phyloP scores from a whole-genome alignment of 768 basidiomycete genomes.

The Boletus subparvulus region DNA sequence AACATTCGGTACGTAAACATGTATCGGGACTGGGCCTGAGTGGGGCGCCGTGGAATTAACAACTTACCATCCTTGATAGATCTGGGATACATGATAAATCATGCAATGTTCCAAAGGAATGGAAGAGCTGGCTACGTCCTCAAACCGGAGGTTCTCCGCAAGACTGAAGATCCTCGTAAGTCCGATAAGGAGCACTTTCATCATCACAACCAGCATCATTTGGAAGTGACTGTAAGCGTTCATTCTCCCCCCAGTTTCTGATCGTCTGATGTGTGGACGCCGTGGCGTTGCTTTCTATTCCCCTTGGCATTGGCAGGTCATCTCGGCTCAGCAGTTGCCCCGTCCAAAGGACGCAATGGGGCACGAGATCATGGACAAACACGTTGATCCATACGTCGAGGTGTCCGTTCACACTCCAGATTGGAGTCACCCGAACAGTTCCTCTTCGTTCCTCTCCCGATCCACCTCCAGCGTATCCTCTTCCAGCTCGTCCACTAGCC shows the following conservation, averaged over 20 bases:
- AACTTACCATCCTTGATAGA: slow-evolving; percentile 47
- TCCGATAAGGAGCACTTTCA: slow-evolving; percentile 58
- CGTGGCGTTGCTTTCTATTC: not conserved
- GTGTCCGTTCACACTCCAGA: slow-evolving; percentile 76
- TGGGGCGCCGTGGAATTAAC: not conserved
- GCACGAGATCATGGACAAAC: slow-evolving; percentile 58
- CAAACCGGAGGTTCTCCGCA: slow-evolving; percentile 77
- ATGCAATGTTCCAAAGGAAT: slow-evolving; percentile 93
- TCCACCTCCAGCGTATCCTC: slow-evolving; percentile 7
- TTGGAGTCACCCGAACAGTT: slow-evolving; percentile 45
- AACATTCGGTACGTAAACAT: slow-evolving; percentile 69
- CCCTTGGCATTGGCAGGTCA: slow-evolving; percentile 41
- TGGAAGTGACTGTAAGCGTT: slow-evolving; percentile 60
- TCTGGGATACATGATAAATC: slow-evolving; percentile 87
- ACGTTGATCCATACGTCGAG: slow-evolving; percentile 77
- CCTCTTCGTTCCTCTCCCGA: slow-evolving; percentile 11
- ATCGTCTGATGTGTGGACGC: not conserved
- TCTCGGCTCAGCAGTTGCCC: slow-evolving; percentile 91
- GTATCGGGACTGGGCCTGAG: not conserved
- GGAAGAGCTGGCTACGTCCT: slow-evolving; percentile 88
- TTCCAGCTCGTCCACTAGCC: not conserved
- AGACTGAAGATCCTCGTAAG: slow-evolving; percentile 48
- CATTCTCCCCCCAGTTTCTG: not conserved
- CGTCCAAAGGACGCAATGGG: slow-evolving; percentile 62
- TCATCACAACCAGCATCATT: slow-evolving; percentile 53